phyloP scores from a whole-genome alignment of 306 rosid species.

The Cicer arietinum region DNA sequence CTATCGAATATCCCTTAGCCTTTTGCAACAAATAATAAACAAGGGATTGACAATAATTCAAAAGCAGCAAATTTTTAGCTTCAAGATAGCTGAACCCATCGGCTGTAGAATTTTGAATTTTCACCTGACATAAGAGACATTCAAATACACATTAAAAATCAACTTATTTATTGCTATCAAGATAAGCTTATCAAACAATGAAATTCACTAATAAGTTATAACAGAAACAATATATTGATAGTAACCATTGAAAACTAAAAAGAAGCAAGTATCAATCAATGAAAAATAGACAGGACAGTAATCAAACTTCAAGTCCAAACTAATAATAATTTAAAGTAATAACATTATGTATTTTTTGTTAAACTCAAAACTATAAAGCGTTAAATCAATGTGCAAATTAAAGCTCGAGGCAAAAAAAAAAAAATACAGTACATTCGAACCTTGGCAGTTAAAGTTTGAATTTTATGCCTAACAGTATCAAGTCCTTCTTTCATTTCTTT shows the following conservation, averaged over 20 bases:
- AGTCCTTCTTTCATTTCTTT: slow-evolving; percentile 91
- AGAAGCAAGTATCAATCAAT: background rate
- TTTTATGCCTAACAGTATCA: slow-evolving; percentile 64
- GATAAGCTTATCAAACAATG: background rate
- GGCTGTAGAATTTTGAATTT: no score
- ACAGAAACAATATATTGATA: background rate
- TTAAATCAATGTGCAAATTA: no score
- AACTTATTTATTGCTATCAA: background rate
- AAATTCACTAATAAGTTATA: background rate
- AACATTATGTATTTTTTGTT: background rate
- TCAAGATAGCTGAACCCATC: no score
- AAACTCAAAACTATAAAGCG: no score
- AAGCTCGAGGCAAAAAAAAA: no score
- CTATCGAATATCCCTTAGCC: no score
- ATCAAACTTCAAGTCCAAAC: background rate
- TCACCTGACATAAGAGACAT: no score
- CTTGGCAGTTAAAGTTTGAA: slow-evolving; percentile 73
- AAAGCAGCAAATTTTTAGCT: no score
- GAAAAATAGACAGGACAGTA: background rate
- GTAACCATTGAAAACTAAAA: slow-evolving; percentile 1
- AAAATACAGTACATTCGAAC: slow-evolving; percentile 42
- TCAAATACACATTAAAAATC: no score
- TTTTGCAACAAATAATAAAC: no score
- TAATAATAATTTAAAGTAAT: background rate
- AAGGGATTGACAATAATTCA: no score